Evolutionary conservation across 768 basidiomycete species (phyloP), one percentile per base, ranked within the genome.

Genomic region (Termitomyces sp.): DNA sequence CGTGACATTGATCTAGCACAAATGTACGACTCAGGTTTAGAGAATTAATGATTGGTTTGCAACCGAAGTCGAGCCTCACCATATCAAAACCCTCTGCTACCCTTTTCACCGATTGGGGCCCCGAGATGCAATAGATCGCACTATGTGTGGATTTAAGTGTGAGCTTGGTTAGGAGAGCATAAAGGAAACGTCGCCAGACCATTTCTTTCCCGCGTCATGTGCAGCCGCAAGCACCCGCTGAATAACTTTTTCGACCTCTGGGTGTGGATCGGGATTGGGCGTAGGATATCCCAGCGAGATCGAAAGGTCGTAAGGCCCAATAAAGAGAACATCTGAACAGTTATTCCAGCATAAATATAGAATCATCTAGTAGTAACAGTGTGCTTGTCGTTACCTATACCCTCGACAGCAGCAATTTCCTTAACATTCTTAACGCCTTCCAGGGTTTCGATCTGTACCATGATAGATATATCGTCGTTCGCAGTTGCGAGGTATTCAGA

Each of bases 231-330:
- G 71, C 26, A 88, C 81, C 16, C 68, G 67, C 57, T 87, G 82
- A 37, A 89, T 86, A 8, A 81, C 68, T 55, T 75, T 71, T 64
- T 89, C 88, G 4, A 87, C 81, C 3, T 85, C 80, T 0, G 85
- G 82, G 59, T 87, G 82, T 0, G 85, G 84, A 61, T 88, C 82
- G 0, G 86, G 87, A 32, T 79, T 78, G 16, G 87, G 87, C 5
- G 82, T 70, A 1, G 83, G 79, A 65, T 79, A 83, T 36, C 86
- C 86, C 27, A 86, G 73, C 1, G 80, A 77, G 51, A 86, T 74
- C 1, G 88, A 89, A 42, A 89, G 76, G 65, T 88, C 87, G 59
- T 82, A 88, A 3, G 86, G 87, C 4, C 87, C 86, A 53, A 88
- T 81, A 69, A 71, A 68, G 24, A 69, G 56, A 8, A 70, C 74